These are phyloP conservation scores for Malus hybrid DNA, from an alignment of 331 rosid species.

Conservation along the genomic window DNA sequence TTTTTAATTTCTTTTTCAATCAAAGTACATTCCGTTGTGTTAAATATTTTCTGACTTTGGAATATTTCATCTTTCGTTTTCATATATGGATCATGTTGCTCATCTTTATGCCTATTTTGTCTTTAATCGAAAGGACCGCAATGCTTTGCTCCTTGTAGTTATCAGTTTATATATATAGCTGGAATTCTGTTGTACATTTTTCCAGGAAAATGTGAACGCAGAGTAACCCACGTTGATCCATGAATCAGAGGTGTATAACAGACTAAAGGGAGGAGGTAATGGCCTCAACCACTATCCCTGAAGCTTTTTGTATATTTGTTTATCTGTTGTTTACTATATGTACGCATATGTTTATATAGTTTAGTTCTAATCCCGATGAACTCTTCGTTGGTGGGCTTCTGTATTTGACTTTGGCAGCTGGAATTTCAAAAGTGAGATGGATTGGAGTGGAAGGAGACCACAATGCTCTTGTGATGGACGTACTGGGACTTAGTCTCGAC, in stretches of 20 bases:
- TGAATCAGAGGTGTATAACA: slow-evolving; percentile 50
- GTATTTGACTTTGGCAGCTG: slow-evolving; percentile 33
- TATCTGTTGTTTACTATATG: too few species aligned
- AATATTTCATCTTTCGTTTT: too few species aligned
- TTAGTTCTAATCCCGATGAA: too few species aligned
- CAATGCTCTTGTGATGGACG: slow-evolving; percentile 56
- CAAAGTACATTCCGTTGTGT: background rate
- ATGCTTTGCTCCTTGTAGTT: too few species aligned
- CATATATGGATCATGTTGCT: too few species aligned
- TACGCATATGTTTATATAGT: too few species aligned
- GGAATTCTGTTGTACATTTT: background rate
- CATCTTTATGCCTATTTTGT: too few species aligned
- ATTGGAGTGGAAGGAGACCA: slow-evolving; percentile 53
- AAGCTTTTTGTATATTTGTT: background rate
- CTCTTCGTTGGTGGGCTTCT: background rate
- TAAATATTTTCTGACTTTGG: slow-evolving; percentile 26
- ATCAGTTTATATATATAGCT: too few species aligned
- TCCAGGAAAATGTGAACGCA: slow-evolving; percentile 50
- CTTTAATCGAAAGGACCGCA: too few species aligned
- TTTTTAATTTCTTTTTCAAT: background rate
- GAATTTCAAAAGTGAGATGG: slow-evolving; percentile 52
- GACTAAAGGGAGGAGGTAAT: slow-evolving; percentile 54
- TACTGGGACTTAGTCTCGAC: slow-evolving; percentile 55
- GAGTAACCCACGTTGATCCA: slow-evolving; percentile 51
- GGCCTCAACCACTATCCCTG: slow-evolving; percentile 2